Conservation (phyloP, 116 monocot genomes). For the Zostera marina region DNA sequence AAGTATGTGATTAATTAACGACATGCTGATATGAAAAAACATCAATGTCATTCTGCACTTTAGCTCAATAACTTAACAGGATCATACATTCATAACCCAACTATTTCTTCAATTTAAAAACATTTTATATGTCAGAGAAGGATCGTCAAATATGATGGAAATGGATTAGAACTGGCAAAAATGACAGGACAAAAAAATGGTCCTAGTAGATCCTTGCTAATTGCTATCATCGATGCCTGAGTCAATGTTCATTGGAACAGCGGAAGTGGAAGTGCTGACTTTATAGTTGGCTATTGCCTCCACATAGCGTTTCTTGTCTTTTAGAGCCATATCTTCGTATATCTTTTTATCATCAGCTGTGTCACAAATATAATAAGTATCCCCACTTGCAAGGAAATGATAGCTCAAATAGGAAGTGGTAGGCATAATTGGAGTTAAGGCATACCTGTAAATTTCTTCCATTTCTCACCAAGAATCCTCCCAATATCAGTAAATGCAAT, state of each 20-base stretch:
- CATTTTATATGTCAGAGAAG: too few relatives aligned
- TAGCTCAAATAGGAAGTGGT: not conserved
- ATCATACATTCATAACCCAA: too few relatives aligned
- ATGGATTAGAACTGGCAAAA: too few relatives aligned
- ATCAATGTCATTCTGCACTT: too few relatives aligned
- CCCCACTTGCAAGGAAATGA: not conserved
- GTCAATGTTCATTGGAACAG: slow-evolving; percentile 23
- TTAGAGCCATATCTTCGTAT: slow-evolving; percentile 57
- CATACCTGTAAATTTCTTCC: slow-evolving; percentile 92
- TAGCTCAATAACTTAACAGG: too few relatives aligned
- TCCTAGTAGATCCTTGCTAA: not conserved
- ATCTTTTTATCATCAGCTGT: slow-evolving; percentile 89
- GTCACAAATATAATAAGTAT: not conserved
- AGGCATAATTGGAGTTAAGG: too few relatives aligned
- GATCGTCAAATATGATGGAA: too few relatives aligned
- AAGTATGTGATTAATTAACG: too few relatives aligned
- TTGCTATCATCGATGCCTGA: slow-evolving; percentile 37
- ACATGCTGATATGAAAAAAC: too few relatives aligned
- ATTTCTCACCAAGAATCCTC: slow-evolving; percentile 82
- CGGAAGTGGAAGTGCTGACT: slow-evolving; percentile 12
- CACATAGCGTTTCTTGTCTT: slow-evolving; percentile 75
- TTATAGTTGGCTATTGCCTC: slow-evolving; percentile 77
- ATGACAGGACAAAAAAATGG: too few relatives aligned
- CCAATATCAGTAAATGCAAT: slow-evolving; percentile 84
- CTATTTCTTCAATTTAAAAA: too few relatives aligned